phyloP scores from a whole-genome alignment of 2,329 filamentous ascomycete genomes.

The Alternaria incomplexa region DNA sequence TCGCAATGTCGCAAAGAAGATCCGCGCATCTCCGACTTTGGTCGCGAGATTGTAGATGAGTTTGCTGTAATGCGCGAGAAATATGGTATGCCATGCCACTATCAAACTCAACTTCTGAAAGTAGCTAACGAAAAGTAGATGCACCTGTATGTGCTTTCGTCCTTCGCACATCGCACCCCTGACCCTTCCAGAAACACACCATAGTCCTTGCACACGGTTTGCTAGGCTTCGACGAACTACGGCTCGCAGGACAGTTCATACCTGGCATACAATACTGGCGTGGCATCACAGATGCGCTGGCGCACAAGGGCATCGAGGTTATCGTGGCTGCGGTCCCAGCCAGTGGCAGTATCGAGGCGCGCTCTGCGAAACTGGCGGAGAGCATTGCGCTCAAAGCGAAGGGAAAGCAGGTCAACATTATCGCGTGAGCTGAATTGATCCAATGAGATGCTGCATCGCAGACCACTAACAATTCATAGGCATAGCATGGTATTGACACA shows the following conservation, averaged over 20 bases:
- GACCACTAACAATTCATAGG: conserved; percentile 36
- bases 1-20: conserved; percentile 46
- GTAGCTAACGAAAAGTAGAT: conserved; percentile 32
- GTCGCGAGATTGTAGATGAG: conserved; percentile 63
- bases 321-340: conserved; percentile 66
- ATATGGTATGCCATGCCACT: conserved; percentile 56
- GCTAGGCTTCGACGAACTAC: conserved; percentile 69
- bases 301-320: conserved; percentile 64
- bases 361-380: conserved; percentile 60
- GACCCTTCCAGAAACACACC: conserved; percentile 54
- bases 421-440: conserved; percentile 58
- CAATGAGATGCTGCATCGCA: neutral
- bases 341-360: conserved; percentile 64
- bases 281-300: conserved; percentile 65
- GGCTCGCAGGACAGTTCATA: conserved; percentile 58
- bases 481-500: conserved; percentile 60
- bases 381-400: conserved; percentile 60
- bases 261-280: conserved; percentile 70
- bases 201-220: conserved; percentile 70
- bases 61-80: conserved; percentile 64
- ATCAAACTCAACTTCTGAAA: neutral
- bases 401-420: conserved; percentile 68
- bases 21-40: conserved; percentile 59
- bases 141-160: conserved; percentile 34
- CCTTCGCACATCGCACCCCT: conserved; percentile 38